Evolutionary conservation across 768 basidiomycete genomes (phyloP), one percentile per base, ranked within the genome.

Genomic region (Collybia nuda): DNA sequence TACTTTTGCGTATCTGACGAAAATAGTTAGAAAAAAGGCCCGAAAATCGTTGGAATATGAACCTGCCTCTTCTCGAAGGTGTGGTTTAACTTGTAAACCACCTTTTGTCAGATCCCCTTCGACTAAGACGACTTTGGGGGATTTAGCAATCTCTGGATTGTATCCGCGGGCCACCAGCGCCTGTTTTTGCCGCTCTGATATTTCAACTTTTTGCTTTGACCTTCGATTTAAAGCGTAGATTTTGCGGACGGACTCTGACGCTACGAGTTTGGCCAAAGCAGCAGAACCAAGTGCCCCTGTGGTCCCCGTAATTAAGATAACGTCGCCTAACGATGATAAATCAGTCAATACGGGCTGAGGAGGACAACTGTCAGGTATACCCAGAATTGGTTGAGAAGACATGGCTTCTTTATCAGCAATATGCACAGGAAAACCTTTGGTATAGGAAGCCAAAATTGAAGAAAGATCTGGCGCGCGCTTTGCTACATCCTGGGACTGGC

Each of bases 241-340:
- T 22, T 23, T 48, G 5, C 52, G 32, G 7, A 69, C 51, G 2
- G 49, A 48, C 2, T 47, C 32, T 6, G 43, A 38, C 3, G 29
- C 29, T 26, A 67, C 49, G 22, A 72, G 58, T n/a, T 55, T 50
- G 2, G 59, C 60, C 6, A 74, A 53, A 7, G 69, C 24, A 37
- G 60, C 56, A 1, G 60, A 56, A 9, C 72, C 73, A n/a, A 74
- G 54, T 4, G 61, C 57, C 1, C 69, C 68, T 2, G 68, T 72
- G 14, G 67, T 72, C 0, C 69, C 71, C 1, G 70, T 74, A 18
- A 72, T 48, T 29, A 73, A 52, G 36, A 74, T 50, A 2, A 56
- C 60, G 48, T 66, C 53, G 24, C 51, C 29, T 32, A 35, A 21
- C 24, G 26, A 15, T 35, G 40, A n/a, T n/a, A n/a, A n/a, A n/a